Conservation (phyloP, 2,329 filamentous ascomycete genomes). For the Penicillium verrucosum region DNA sequence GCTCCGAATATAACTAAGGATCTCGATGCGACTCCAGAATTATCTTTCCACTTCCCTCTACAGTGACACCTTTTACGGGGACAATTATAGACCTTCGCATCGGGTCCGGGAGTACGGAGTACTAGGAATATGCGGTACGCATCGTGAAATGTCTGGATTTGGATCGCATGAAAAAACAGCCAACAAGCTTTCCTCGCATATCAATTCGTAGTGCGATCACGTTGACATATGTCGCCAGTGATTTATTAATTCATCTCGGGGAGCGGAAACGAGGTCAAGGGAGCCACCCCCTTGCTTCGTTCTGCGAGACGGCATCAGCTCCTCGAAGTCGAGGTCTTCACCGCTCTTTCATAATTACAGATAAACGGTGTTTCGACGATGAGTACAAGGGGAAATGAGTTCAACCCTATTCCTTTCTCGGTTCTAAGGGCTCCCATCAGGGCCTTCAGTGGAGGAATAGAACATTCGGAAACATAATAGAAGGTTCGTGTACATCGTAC, state of each 20-base stretch:
- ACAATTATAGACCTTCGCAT: background rate
- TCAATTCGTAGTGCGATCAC: background rate
- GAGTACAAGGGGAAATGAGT: background rate
- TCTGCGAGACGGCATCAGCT: slow-evolving; percentile 22
- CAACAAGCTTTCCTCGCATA: slow-evolving; percentile 10
- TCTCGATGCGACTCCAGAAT: slow-evolving; percentile 7
- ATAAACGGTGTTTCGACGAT: background rate
- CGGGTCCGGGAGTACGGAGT: background rate
- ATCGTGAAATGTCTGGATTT: background rate
- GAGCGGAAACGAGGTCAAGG: background rate
- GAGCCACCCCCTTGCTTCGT: slow-evolving; percentile 17
- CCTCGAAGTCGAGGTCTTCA: slow-evolving; percentile 10
- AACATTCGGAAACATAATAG: background rate
- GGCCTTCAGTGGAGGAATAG: background rate
- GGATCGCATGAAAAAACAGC: background rate
- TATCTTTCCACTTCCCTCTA: background rate
- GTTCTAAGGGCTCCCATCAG: background rate
- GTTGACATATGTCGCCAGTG: background rate
- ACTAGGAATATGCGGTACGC: background rate
- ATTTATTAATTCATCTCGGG: background rate
- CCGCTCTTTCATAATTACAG: slow-evolving; percentile 18
- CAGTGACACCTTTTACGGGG: background rate
- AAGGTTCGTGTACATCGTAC: background rate
- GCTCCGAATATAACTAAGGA: background rate
- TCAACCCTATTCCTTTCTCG: background rate